These are phyloP conservation scores for Leptoxyphium fumago DNA, from an alignment of 2,329 filamentous ascomycete genomes.

Conservation along the genomic window DNA sequence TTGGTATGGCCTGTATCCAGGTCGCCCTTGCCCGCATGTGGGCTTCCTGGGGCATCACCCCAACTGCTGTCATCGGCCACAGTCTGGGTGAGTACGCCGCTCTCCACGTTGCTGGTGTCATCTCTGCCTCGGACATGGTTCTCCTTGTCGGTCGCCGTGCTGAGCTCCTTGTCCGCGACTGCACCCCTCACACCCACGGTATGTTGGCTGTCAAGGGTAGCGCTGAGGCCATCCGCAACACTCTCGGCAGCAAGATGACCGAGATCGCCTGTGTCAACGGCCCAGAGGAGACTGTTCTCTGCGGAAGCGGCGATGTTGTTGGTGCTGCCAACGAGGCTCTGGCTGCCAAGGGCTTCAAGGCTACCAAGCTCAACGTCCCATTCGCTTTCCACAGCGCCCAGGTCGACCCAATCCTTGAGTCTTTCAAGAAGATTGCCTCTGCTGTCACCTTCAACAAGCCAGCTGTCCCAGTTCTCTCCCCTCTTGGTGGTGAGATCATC, in stretches of 20 bases:
- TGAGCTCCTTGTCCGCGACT: constrained; percentile 48
- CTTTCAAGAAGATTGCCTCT: constrained; percentile 41
- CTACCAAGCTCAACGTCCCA: constrained; percentile 47
- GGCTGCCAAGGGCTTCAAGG: constrained; percentile 40
- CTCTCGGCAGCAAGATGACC: constrained; percentile 33
- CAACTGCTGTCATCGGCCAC: constrained; percentile 38
- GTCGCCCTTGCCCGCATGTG: constrained; percentile 39
- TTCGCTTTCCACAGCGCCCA: constrained; percentile 55
- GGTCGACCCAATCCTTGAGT: constrained; percentile 46
- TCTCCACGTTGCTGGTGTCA: constrained; percentile 53
- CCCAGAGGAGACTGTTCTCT: constrained; percentile 60
- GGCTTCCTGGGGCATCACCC: constrained; percentile 39
- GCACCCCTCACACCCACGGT: constrained; percentile 50
- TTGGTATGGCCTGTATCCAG: constrained; percentile 39
- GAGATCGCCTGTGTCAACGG: constrained; percentile 63
- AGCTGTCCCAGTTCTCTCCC: constrained; percentile 49
- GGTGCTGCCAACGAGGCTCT: constrained; percentile 37
- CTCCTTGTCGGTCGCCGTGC: constrained; percentile 57
- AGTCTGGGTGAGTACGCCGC: constrained; percentile 63
- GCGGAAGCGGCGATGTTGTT: constrained; percentile 45
- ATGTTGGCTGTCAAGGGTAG: constrained; percentile 47
- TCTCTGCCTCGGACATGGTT: constrained; percentile 56
- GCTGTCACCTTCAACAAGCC: constrained; percentile 44
- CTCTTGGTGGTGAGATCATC: constrained; percentile 47
- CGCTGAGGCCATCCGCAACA: constrained; percentile 37